Evolutionary conservation across 441 rosid species (phyloP).

Genomic region (Jatropha multifida): DNA sequence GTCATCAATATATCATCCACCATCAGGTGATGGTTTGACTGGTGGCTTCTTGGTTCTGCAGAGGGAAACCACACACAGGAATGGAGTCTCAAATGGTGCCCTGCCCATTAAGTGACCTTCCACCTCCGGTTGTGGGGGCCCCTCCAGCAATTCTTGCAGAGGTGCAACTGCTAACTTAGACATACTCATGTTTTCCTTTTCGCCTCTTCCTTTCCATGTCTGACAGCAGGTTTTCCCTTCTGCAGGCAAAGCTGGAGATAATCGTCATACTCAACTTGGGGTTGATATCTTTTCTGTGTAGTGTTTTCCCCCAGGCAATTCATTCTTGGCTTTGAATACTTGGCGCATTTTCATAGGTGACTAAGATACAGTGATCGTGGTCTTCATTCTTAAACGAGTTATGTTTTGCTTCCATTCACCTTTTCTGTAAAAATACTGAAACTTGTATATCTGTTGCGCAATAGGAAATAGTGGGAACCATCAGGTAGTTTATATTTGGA

Average conservation of each 20-base stretch:
- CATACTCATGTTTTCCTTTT: not conserved
- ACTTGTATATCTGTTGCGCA: not conserved
- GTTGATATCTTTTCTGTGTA: slow-evolving; percentile 15
- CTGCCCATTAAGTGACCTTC: slow-evolving; percentile 28
- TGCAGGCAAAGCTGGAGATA: slow-evolving; percentile 30
- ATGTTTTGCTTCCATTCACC: slow-evolving; percentile 8
- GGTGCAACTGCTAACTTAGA: slow-evolving; percentile 19
- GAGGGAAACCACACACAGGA: slow-evolving; percentile 30
- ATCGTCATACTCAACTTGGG: slow-evolving; percentile 10
- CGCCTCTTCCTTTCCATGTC: not conserved
- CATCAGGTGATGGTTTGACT: slow-evolving; percentile 19
- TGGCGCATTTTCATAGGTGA: slow-evolving; percentile 12
- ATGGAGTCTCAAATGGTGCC: slow-evolving; percentile 27
- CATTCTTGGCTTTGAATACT: slow-evolving; percentile 74
- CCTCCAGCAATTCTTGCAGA: slow-evolving; percentile 18
- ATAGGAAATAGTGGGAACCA: slow-evolving; percentile 22
- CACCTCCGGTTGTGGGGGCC: slow-evolving; percentile 11
- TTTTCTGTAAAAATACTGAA: slow-evolving; percentile 20
- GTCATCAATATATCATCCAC: slow-evolving; percentile 25
- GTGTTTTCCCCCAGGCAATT: slow-evolving; percentile 53
- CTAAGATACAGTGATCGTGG: not conserved
- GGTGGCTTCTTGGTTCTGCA: slow-evolving; percentile 32
- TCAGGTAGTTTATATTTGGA: not conserved
- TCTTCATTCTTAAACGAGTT: not conserved
- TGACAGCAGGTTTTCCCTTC: slow-evolving; percentile 9